Conservation (phyloP, 768 basidiomycete genomes). For the Tricholoma terreum region DNA sequence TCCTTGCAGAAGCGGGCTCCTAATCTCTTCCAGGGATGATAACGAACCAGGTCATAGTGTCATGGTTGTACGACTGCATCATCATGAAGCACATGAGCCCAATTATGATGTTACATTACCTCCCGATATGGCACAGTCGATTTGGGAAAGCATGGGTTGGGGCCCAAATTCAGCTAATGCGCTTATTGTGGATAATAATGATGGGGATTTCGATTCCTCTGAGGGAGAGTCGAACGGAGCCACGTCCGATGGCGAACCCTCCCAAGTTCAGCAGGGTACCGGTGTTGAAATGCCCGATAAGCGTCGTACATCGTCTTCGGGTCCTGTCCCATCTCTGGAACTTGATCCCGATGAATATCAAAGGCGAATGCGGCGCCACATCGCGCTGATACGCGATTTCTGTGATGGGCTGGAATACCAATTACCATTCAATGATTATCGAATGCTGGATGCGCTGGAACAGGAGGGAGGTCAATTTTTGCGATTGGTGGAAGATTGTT, state of each 20-base stretch:
- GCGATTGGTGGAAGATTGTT: slow-evolving; percentile 35
- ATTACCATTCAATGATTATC: slow-evolving; percentile 42
- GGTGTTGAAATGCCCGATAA: background rate
- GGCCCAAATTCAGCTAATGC: background rate
- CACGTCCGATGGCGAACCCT: slow-evolving; percentile 2
- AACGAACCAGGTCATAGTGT: slow-evolving; percentile 18
- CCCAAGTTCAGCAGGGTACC: background rate
- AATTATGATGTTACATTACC: slow-evolving; percentile 39
- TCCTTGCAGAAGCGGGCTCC: slow-evolving; percentile 43
- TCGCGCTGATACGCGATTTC: slow-evolving; percentile 41
- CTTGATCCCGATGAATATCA: slow-evolving; percentile 27
- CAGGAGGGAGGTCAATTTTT: slow-evolving; percentile 39
- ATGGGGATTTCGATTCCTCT: background rate
- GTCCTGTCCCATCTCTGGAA: background rate
- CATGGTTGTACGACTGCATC: slow-evolving; percentile 43
- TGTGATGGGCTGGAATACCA: slow-evolving; percentile 46
- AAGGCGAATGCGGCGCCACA: slow-evolving; percentile 39
- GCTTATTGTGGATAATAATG: background rate
- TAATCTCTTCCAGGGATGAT: slow-evolving; percentile 42
- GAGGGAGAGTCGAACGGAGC: slow-evolving; percentile 7
- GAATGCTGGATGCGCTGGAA: slow-evolving; percentile 42
- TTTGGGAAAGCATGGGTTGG: slow-evolving; percentile 32
- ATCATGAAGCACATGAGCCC: slow-evolving; percentile 42
- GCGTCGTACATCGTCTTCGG: background rate
- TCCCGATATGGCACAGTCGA: slow-evolving; percentile 33